Percentiles rank a stretch among this genome's conserved stretches.
These are phyloP conservation scores for Phyllosticta citriasiana DNA, from an alignment of 2,329 filamentous ascomycete genomes.

Conservation along the genomic window DNA sequence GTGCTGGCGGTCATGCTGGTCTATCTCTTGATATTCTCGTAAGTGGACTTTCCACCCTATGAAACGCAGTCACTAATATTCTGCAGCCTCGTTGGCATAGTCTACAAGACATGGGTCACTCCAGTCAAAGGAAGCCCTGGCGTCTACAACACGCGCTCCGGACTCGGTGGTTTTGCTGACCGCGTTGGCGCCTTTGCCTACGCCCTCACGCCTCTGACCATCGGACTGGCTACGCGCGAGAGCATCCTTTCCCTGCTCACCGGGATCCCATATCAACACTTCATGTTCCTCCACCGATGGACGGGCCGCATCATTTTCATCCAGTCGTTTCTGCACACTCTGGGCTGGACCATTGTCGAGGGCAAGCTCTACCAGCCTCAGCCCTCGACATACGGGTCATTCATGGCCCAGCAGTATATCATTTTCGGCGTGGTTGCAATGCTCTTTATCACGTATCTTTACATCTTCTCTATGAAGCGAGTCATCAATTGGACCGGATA, in stretches of 20 bases:
- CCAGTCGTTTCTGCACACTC: constrained; percentile 58
- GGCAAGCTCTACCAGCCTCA: constrained; percentile 61
- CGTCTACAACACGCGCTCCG: constrained; percentile 53
- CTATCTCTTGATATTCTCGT: constrained; percentile 60
- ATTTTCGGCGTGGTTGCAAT: constrained; percentile 65
- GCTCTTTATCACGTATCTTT: constrained; percentile 51
- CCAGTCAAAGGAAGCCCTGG: constrained; percentile 48
- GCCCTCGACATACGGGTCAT: constrained; percentile 46
- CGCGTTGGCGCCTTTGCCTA: constrained; percentile 62
- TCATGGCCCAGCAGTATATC: constrained; percentile 57
- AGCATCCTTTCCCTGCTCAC: constrained; percentile 60
- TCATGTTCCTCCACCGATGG: constrained; percentile 72
- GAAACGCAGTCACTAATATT: not conserved
- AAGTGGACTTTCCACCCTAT: not conserved
- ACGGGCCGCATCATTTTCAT: constrained; percentile 61
- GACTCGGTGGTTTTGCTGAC: constrained; percentile 58
- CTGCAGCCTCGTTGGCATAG: constrained; percentile 50
- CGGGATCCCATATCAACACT: constrained; percentile 64
- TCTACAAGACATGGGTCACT: constrained; percentile 59
- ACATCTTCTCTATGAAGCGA: constrained; percentile 48
- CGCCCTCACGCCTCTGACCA: constrained; percentile 60
- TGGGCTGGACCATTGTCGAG: constrained; percentile 61
- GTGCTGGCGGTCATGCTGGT: constrained; percentile 47
- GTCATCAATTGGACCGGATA: constrained; percentile 60
- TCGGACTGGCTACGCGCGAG: constrained; percentile 59